These are phyloP conservation scores for Serendipita sp. DNA, from an alignment of 768 basidiomycete genomes.

Conservation along the genomic window DNA sequence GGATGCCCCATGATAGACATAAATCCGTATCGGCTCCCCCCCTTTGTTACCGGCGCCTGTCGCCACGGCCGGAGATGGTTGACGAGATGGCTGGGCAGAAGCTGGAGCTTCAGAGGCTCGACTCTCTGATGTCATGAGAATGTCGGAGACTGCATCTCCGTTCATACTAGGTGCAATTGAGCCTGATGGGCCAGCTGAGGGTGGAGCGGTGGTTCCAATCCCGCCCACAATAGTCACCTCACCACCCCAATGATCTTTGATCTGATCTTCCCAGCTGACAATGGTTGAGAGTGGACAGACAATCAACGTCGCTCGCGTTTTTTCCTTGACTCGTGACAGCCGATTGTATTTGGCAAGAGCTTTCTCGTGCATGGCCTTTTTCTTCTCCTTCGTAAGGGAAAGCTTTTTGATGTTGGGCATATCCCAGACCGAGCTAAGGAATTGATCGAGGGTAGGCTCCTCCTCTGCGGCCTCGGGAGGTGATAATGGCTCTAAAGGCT, in stretches of 20 bases:
- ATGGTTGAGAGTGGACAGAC: conserved; percentile 94
- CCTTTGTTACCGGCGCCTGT: conserved; percentile 20
- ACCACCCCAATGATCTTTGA: conserved; percentile 92
- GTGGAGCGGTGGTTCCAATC: conserved; percentile 28
- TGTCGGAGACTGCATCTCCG: neutral
- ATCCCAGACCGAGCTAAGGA: conserved; percentile 62
- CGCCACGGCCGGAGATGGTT: conserved; percentile 8
- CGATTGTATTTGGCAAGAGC: conserved; percentile 58
- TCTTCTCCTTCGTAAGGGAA: conserved; percentile 37
- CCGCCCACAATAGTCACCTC: conserved; percentile 75
- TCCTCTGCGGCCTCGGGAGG: conserved; percentile 18
- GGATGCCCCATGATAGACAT: conserved; percentile 89
- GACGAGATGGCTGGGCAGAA: neutral
- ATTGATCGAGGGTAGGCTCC: conserved; percentile 32
- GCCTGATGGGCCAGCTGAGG: conserved; percentile 21
- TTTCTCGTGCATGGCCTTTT: conserved; percentile 37
- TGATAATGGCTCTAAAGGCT: conserved; percentile 34
- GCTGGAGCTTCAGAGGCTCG: conserved; percentile 14
- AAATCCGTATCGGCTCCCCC: conserved; percentile 57
- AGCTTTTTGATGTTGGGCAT: conserved; percentile 44
- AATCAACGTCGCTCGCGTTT: conserved; percentile 84
- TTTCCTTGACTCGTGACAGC: conserved; percentile 60
- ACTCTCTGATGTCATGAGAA: conserved; percentile 1
- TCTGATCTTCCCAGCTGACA: conserved; percentile 97
- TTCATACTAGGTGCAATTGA: neutral